phyloP scores from a whole-genome alignment of 1,139 yeast genomes.

The Suzukiozyma palmioleophila region DNA sequence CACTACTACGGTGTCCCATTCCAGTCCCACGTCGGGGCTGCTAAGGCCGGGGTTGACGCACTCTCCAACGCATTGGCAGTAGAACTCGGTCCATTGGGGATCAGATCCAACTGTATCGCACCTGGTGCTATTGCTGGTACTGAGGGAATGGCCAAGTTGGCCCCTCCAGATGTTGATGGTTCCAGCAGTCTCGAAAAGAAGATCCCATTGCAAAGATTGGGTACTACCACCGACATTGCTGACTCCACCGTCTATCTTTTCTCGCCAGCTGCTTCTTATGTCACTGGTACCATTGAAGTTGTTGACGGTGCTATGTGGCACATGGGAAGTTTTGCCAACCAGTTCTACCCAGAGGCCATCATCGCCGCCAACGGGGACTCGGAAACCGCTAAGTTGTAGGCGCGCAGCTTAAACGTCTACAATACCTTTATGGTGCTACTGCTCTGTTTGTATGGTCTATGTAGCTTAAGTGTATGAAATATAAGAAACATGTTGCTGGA shows the following conservation, averaged over 20 bases:
- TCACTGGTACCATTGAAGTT: conserved; percentile 72
- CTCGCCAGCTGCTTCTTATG: conserved; percentile 74
- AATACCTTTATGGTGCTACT: no score
- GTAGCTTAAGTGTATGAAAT: no score
- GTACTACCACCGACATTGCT: conserved; percentile 77
- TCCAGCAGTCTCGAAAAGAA: conserved; percentile 30
- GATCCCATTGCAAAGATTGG: conserved; percentile 76
- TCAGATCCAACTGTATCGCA: conserved; percentile 79
- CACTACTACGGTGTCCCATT: conserved; percentile 90
- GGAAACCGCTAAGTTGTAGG: conserved; percentile 5
- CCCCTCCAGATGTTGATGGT: conserved; percentile 25
- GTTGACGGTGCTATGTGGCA: conserved; percentile 96
- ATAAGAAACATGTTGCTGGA: no score
- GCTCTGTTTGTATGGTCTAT: no score
- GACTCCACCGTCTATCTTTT: conserved; percentile 81
- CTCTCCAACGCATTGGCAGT: conserved; percentile 80
- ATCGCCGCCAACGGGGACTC: conserved; percentile 21
- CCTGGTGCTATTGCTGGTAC: conserved; percentile 87
- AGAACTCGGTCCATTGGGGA: conserved; percentile 87
- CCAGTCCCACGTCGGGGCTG: conserved; percentile 90
- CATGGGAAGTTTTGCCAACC: conserved; percentile 43
- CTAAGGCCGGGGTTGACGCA: conserved; percentile 94
- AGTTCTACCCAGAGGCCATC: conserved; percentile 32
- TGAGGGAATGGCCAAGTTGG: conserved; percentile 70
- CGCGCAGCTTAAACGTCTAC: no score